Percentiles rank a stretch among this genome's conserved stretches.
Evolutionary conservation across 768 basidiomycete genomes (phyloP).

Genomic region (Mrakia frigida): DNA sequence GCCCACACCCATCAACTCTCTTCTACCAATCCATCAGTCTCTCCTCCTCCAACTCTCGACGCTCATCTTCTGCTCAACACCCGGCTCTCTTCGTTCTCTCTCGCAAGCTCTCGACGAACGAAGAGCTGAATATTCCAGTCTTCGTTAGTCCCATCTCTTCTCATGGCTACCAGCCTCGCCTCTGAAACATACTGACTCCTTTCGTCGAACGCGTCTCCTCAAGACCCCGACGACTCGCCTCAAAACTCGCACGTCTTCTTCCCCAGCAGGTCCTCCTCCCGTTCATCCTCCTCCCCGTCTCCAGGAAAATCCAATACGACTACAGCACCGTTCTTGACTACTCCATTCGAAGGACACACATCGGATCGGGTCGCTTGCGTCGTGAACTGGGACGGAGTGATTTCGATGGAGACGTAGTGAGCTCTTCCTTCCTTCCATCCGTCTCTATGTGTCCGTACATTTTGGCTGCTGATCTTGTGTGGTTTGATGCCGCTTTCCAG

Average conservation of each 20-base stretch:
- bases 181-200: too few relatives aligned
- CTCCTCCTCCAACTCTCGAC: neutral
- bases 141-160: neutral
- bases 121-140: neutral
- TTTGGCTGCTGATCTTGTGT: too few relatives aligned
- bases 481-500: too few relatives aligned
- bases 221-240: slow-evolving; percentile 6
- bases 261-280: neutral
- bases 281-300: neutral
- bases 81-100: neutral
- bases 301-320: neutral
- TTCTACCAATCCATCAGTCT: neutral
- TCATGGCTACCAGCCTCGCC: too few relatives aligned
- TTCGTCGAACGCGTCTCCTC: neutral
- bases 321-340: neutral
- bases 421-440: neutral
- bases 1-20: neutral
- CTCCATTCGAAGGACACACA: neutral
- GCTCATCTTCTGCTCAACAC: slow-evolving; percentile 6
- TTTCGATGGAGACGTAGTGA: neutral
- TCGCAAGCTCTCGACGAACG: neutral
- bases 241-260: neutral
- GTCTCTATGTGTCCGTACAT: too few relatives aligned
- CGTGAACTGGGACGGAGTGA: neutral
- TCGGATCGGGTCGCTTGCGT: neutral